A percentile compares a stretch with the other conserved stretches of the same genome.
Conservation (phyloP, 208 protist genomes). For the Trypanosoma platydactyli region DNA sequence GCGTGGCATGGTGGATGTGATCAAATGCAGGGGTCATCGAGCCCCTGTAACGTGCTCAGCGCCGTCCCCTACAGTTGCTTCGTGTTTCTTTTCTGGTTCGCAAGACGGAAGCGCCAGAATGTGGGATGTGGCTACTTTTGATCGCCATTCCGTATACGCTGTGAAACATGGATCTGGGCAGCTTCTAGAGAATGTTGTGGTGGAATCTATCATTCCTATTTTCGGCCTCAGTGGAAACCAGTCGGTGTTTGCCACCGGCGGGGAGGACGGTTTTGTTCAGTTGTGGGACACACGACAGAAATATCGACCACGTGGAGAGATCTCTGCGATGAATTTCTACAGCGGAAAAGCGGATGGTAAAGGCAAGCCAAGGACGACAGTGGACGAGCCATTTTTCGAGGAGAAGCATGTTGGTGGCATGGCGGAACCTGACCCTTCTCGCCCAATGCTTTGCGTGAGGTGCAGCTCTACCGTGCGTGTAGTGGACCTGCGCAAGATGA, state of each 20-base stretch:
- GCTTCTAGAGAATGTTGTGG: conserved; percentile 64
- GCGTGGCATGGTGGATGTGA: conserved; percentile 66
- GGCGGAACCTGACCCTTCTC: conserved; percentile 39
- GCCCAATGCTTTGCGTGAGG: conserved; percentile 53
- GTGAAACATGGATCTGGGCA: conserved; percentile 78
- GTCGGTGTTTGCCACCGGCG: conserved; percentile 65
- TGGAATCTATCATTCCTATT: conserved; percentile 61
- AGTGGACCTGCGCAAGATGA: conserved; percentile 52
- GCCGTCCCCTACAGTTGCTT: conserved; percentile 34
- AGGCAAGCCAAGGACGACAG: neutral
- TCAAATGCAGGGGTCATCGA: conserved; percentile 73
- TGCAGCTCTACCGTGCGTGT: conserved; percentile 36
- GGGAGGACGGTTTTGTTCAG: conserved; percentile 69
- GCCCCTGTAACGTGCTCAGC: conserved; percentile 63
- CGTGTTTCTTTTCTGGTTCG: conserved; percentile 54
- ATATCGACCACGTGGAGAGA: conserved; percentile 62
- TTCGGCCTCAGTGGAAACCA: conserved; percentile 20
- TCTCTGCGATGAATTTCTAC: conserved; percentile 51
- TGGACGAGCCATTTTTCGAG: conserved; percentile 30
- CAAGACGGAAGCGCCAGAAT: conserved; percentile 77
- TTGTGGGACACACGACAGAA: conserved; percentile 71
- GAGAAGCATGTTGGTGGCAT: conserved; percentile 70
- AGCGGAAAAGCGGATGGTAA: neutral
- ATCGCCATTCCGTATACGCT: conserved; percentile 51
- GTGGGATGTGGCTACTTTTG: conserved; percentile 50